Percentiles rank a stretch among this genome's conserved stretches.
phyloP scores from a whole-genome alignment of 305 asterid species.

The Fraxinus albicans region DNA sequence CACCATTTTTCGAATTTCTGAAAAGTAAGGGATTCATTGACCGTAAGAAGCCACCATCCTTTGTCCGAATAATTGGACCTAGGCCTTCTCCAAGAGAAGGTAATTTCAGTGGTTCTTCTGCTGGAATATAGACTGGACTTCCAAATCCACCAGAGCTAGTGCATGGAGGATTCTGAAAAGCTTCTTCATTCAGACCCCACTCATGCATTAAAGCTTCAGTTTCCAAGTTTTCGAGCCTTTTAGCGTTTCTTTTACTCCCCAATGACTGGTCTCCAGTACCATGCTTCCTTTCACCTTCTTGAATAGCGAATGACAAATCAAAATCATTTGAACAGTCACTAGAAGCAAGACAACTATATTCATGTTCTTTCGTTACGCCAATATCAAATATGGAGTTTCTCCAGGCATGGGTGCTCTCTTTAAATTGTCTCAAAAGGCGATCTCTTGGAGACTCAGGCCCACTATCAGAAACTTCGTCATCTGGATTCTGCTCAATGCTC shows the following conservation, averaged over 20 bases:
- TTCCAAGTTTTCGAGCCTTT: slow-evolving; percentile 74
- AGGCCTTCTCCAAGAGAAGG: slow-evolving; percentile 63
- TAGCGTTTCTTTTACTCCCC: slow-evolving; percentile 54
- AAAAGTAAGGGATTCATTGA: slow-evolving; percentile 74
- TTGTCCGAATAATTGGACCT: slow-evolving; percentile 50
- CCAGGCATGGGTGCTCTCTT: slow-evolving; percentile 33
- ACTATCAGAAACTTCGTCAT: slow-evolving; percentile 33
- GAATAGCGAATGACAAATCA: slow-evolving; percentile 51
- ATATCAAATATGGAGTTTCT: slow-evolving; percentile 31
- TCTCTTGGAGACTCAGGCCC: slow-evolving; percentile 37
- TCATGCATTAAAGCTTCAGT: slow-evolving; percentile 69
- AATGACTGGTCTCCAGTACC: slow-evolving; percentile 32
- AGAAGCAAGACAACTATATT: slow-evolving; percentile 26
- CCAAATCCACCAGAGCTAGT: slow-evolving; percentile 73
- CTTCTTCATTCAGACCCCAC: slow-evolving; percentile 73
- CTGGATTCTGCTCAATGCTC: slow-evolving; percentile 41
- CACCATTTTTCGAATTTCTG: slow-evolving; percentile 58
- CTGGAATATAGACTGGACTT: slow-evolving; percentile 70
- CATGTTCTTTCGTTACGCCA: slow-evolving; percentile 35
- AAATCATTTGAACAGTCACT: slow-evolving; percentile 43
- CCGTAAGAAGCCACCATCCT: slow-evolving; percentile 58
- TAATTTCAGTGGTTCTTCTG: slow-evolving; percentile 47
- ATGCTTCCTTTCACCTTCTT: slow-evolving; percentile 39
- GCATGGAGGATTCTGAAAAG: slow-evolving; percentile 57
- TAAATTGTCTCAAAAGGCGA: slow-evolving; percentile 38